Percentiles rank a stretch among this genome's conserved stretches.
Evolutionary conservation across 2,329 filamentous ascomycete species (phyloP).

Genomic region (Thermothelomyces thermophilus): DNA sequence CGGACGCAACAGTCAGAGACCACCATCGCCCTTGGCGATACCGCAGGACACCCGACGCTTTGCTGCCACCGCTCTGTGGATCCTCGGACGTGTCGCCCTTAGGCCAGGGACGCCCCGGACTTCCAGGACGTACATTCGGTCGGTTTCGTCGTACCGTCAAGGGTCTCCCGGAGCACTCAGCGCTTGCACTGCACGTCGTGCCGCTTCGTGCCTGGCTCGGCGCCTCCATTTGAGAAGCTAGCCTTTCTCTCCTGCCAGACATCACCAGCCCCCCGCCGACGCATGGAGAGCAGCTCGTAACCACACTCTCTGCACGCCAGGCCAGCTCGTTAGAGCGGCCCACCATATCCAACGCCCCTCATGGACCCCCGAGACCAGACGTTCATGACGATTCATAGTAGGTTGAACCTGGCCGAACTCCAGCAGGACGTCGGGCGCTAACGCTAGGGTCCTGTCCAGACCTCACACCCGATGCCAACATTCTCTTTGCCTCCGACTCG

Average conservation of each 20-base stretch:
- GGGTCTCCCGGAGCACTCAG: neutral
- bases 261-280: slow-evolving; percentile 10
- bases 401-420: slow-evolving; percentile 31
- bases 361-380: slow-evolving; percentile 80
- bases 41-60: slow-evolving; percentile 13
- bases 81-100: slow-evolving; percentile 10
- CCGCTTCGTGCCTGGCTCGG: slow-evolving; percentile 13
- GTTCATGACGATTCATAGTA: slow-evolving; percentile 87
- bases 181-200: slow-evolving; percentile 12
- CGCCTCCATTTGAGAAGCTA: slow-evolving; percentile 19
- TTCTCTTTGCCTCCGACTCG: slow-evolving; percentile 78
- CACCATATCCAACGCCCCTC: slow-evolving; percentile 26
- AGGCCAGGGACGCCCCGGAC: neutral
- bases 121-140: neutral
- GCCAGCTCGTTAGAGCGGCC: slow-evolving; percentile 21
- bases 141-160: neutral
- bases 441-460: slow-evolving; percentile 42
- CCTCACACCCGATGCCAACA: slow-evolving; percentile 65
- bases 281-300: slow-evolving; percentile 24
- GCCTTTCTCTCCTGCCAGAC: slow-evolving; percentile 15
- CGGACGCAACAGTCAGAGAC: slow-evolving; percentile 33
- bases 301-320: slow-evolving; percentile 14
- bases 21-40: slow-evolving; percentile 12
- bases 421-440: slow-evolving; percentile 5
- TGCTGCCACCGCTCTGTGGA: slow-evolving; percentile 8